These are phyloP conservation scores for Amphichorda felina DNA, from an alignment of 2,329 filamentous ascomycete species.

Conservation along the genomic window DNA sequence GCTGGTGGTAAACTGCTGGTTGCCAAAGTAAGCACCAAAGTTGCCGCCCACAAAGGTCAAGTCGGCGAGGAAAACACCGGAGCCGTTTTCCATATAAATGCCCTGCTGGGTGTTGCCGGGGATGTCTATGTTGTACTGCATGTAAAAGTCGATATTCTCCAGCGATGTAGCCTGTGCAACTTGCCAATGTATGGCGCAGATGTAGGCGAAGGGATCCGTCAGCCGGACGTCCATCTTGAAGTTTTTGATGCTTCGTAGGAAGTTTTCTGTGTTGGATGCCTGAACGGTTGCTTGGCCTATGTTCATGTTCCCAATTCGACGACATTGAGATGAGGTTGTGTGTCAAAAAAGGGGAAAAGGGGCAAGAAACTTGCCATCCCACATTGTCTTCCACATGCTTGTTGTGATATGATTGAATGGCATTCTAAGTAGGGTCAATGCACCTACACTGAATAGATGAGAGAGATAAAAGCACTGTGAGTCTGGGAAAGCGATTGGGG, in stretches of 20 bases:
- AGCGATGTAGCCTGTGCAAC: constrained; percentile 43
- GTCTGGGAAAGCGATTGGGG: too few species aligned
- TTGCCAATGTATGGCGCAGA: constrained; percentile 41
- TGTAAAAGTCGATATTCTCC: constrained; percentile 36
- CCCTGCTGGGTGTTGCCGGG: constrained; percentile 7
- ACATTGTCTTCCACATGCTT: constrained; percentile 10
- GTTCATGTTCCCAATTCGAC: too few species aligned
- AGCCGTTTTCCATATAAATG: constrained; percentile 18
- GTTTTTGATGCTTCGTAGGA: constrained; percentile 54
- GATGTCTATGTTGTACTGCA: constrained; percentile 14
- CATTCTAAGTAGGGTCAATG: too few species aligned
- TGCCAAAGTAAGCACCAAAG: constrained; percentile 45
- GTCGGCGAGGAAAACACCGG: constrained; percentile 36
- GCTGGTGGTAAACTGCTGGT: constrained; percentile 54
- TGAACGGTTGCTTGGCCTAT: background rate
- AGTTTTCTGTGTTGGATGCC: constrained; percentile 36
- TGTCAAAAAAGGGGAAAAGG: background rate
- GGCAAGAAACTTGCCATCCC: background rate
- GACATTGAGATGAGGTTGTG: background rate
- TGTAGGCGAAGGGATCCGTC: background rate
- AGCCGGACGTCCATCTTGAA: constrained; percentile 26
- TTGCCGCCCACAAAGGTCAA: constrained; percentile 50
- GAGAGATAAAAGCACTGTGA: too few species aligned
- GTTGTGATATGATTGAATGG: too few species aligned
- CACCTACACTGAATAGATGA: too few species aligned